Conservation (phyloP, 257 asterid species). For the Anisodus acutangulus region DNA sequence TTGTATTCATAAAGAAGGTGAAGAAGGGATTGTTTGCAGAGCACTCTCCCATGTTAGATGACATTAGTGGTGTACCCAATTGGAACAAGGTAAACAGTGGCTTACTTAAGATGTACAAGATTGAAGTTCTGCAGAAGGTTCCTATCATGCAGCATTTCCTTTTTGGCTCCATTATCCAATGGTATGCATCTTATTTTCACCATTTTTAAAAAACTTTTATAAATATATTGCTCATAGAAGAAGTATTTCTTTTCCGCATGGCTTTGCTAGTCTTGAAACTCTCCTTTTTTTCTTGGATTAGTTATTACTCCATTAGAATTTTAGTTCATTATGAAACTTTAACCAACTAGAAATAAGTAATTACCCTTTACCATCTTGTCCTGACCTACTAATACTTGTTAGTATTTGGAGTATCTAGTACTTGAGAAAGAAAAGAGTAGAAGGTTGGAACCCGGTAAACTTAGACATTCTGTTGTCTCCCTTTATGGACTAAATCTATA, state of each 20-base stretch:
- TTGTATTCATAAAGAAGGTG: conserved; percentile 79
- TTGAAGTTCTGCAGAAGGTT: conserved; percentile 90
- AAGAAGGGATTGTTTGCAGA: conserved; percentile 92
- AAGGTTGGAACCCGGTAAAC: not conserved
- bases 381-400: conserved; percentile 4
- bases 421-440: not conserved
- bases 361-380: conserved; percentile 6
- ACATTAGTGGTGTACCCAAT: conserved; percentile 88
- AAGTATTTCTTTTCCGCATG: not conserved
- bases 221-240: not conserved
- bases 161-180: conserved; percentile 83
- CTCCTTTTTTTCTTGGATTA: not conserved
- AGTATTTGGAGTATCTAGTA: not conserved
- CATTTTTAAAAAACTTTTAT: not conserved
- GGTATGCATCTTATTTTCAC: conserved; percentile 54
- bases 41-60: conserved; percentile 98
- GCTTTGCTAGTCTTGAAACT: not conserved
- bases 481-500: not conserved
- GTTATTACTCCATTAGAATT: not conserved
- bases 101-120: conserved; percentile 89
- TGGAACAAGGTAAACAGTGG: conserved; percentile 95
- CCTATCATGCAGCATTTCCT: conserved; percentile 98
- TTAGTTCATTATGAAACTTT: conserved; percentile 19
- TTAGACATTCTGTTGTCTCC: not conserved
- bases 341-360: not conserved